These are phyloP conservation scores for Entrophospora sp. DNA, from an alignment of 192 early-diverging fungal species.

Conservation along the genomic window DNA sequence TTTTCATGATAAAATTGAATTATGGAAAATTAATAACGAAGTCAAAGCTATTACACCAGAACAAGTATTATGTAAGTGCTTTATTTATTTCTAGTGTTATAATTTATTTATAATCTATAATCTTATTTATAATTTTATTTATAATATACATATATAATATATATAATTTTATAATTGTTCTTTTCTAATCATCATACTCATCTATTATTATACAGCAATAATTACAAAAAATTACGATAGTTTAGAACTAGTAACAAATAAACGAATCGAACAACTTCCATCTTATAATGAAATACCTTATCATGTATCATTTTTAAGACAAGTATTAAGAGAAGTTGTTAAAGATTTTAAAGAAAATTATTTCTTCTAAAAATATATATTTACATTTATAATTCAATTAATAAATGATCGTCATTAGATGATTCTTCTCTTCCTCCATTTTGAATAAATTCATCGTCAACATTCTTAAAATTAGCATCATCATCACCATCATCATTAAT, in stretches of 20 bases:
- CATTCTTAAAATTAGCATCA: too few relatives aligned
- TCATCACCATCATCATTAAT: too few relatives aligned
- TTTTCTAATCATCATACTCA: not conserved
- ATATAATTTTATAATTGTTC: too few relatives aligned
- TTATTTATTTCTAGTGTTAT: too few relatives aligned
- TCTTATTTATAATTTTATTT: too few relatives aligned
- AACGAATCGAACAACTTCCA: not conserved
- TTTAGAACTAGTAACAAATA: not conserved
- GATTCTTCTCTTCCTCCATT: too few relatives aligned
- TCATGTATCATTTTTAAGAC: conserved; percentile 3
- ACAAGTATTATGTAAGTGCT: too few relatives aligned
- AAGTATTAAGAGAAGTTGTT: conserved; percentile 7
- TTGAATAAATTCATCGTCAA: too few relatives aligned
- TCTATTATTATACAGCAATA: conserved; percentile 4
- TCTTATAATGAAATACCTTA: conserved; percentile 13
- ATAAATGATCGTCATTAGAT: too few relatives aligned
- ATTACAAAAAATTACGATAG: conserved; percentile 11
- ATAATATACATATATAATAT: too few relatives aligned
- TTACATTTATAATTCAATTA: too few relatives aligned
- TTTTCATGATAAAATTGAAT: conserved; percentile 12
- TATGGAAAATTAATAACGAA: not conserved
- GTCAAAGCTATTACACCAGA: not conserved
- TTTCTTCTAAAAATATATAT: not conserved
- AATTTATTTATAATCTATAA: too few relatives aligned
- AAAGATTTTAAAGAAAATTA: conserved; percentile 18